Conservation (phyloP, 345 rosid species). For the Eucalyptus microcorys region DNA sequence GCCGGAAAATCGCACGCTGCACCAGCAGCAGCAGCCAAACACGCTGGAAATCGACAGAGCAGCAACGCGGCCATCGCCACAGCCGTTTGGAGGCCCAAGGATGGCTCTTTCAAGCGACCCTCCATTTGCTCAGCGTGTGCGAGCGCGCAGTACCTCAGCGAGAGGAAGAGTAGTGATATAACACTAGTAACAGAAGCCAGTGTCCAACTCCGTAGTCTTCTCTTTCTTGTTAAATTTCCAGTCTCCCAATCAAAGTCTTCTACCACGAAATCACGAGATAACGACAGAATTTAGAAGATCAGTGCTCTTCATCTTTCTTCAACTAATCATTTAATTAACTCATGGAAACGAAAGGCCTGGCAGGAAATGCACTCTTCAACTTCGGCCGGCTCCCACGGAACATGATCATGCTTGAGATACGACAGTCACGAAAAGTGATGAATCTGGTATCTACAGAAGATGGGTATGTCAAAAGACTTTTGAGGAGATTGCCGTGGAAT, state of each 20-base stretch:
- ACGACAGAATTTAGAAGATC: background rate
- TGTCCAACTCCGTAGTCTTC: background rate
- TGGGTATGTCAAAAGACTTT: background rate
- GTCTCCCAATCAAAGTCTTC: background rate
- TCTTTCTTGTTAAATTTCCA: background rate
- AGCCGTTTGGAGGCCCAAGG: background rate
- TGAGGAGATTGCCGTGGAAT: background rate
- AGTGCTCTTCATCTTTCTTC: background rate
- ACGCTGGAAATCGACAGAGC: background rate
- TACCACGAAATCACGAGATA: background rate
- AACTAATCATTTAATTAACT: background rate
- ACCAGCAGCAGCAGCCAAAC: background rate
- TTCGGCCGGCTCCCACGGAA: background rate
- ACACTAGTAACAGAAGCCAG: background rate
- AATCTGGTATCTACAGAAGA: background rate
- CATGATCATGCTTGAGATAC: background rate
- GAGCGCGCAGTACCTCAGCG: background rate
- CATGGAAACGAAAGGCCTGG: background rate
- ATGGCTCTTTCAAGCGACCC: background rate
- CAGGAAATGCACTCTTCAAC: background rate
- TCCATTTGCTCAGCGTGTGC: background rate
- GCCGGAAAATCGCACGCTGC: slow-evolving; percentile 15
- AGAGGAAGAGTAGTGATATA: background rate
- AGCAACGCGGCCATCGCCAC: background rate
- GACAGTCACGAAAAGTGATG: background rate